Evolutionary conservation across 2,329 filamentous ascomycete species (phyloP).

Genomic region (Fusarium sp.): DNA sequence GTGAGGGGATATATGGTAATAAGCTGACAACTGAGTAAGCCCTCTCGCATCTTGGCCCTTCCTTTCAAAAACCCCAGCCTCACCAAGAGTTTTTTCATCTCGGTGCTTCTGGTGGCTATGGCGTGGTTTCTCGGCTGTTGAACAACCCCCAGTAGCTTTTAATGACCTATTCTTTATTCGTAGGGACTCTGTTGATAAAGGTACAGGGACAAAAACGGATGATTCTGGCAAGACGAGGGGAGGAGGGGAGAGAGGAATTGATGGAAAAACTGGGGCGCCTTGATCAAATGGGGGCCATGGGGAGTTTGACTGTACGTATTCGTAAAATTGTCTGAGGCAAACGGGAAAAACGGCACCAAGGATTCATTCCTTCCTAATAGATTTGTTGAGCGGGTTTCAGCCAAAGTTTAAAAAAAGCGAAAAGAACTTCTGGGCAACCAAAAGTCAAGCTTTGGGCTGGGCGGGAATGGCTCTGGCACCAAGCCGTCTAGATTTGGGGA

Average conservation of each 20-base stretch:
- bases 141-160: neutral
- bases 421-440: neutral
- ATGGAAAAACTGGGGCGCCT: neutral
- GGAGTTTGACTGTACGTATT: neutral
- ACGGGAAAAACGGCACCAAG: neutral
- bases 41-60: neutral
- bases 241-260: neutral
- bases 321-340: neutral
- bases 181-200: neutral
- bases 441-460: neutral
- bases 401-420: neutral
- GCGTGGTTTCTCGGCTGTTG: neutral
- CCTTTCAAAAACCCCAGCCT: neutral
- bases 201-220: neutral
- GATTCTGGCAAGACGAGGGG: neutral
- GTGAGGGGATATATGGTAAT: neutral
- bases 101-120: neutral
- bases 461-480: neutral
- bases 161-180: neutral
- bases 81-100: conserved; percentile 6
- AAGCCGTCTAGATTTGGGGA: neutral
- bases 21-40: conserved; percentile 5
- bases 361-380: neutral
- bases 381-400: neutral
- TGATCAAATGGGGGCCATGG: neutral